Evolutionary conservation across 306 rosid genomes (phyloP), one percentile per base, ranked within the genome.

Genomic region (Trifolium subterraneum): DNA sequence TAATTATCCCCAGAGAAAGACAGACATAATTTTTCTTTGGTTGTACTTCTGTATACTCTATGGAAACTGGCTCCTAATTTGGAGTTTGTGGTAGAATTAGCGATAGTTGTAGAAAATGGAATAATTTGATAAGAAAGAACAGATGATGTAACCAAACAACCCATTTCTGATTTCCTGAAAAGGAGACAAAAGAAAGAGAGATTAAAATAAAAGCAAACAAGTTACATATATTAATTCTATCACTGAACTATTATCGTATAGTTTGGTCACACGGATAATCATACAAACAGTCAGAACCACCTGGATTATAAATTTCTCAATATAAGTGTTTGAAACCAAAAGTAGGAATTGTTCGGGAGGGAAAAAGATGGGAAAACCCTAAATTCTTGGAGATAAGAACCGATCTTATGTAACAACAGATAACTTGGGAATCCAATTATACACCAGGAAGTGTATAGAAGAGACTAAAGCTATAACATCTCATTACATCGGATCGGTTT

Each of bases 111-210:
- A 74, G 76, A 23, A 54, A 84, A 63, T 33, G 71, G 78, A 69
- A 83, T 36, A 75, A 54, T 58, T 13, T 68, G 76, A 84, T 35
- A 68, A 20, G 73, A 66, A 47, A 79, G 18, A 63, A 77, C 71
- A 27, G 82, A 77, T 35, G 84, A 14, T 35, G 74, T 35, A 63
- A 84, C 74, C 85, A 77, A 77, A 73, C 78, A 82, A 68, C 39
- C 75, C 90, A 88, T 88, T 66, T 72, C 62, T 15, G 66, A 25
- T 71, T 74, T 74, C 67, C 79, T 64, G 87, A 67, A 81, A 71
- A 51, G 38, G 60, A 36, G 16, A 69, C 66, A 77, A 33, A 27
- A 27, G 61, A 72, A 41, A 59, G 54, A 41, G 69, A 74, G 67
- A 29, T 18, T 23, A 73, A 75, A 70, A 58, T 47, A 60, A 42